Evolutionary conservation across 768 basidiomycete species (phyloP), one percentile per base, ranked within the genome.

Genomic region (Boletus coccyginus): DNA sequence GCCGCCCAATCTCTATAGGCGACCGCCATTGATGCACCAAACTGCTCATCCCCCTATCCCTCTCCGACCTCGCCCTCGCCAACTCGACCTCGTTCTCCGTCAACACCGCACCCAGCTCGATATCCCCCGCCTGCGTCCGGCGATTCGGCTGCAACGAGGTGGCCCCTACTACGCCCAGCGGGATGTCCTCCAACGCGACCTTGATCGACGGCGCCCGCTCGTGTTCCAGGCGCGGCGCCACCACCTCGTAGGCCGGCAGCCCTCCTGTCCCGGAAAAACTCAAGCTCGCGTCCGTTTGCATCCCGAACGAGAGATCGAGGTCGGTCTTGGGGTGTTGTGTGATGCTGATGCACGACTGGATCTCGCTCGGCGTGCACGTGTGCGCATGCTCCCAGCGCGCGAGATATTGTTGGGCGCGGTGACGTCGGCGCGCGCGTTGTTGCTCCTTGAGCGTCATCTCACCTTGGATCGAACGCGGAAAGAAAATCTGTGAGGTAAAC

Each of bases 21-120:
- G n/a, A n/a, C n/a, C n/a, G 86, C 73, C 83, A 90, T 59, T 82
- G 81, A 59, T 83, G 76, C 47, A 88, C 77, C 71, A 86, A 70
- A 41, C 78, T 80, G 58, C 84, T 79, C 51, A 69, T 51, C 17
- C n/a, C 35, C 46, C 52, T 78, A 55, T 71, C 70, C 29, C 59
- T 36, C 12, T 21, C 50, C 43, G 14, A 82, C 57, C 63, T 79
- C 80, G 41, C 64, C 67, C 63, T 82, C 35, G n/a, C n/a, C n/a
- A n/a, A n/a, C n/a, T n/a, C n/a, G n/a, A n/a, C n/a, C n/a, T n/a
- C n/a, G n/a, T n/a, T n/a, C n/a, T n/a, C n/a, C n/a, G n/a, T n/a
- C n/a, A n/a, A n/a, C n/a, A n/a, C n/a, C n/a, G n/a, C n/a, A n/a
- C n/a, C n/a, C n/a, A n/a, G n/a, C n/a, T n/a, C n/a, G n/a, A n/a